Conservation (phyloP, 108 stramenopile genomes). For the Fragilaria crotonensis region DNA sequence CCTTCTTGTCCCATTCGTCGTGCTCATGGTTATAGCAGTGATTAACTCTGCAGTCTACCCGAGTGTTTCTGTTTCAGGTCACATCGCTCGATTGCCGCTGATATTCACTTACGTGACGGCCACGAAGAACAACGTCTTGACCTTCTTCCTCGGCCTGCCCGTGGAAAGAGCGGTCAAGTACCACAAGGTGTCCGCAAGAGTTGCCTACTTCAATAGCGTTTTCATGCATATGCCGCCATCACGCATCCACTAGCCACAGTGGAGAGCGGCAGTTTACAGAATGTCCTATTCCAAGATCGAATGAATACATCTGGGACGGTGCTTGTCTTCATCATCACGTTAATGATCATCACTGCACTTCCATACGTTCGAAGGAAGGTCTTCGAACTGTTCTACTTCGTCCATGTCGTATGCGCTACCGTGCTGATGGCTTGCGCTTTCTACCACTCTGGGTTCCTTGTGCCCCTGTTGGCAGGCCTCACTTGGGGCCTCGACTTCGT, state of each 20-base stretch:
- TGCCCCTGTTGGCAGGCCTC: constrained; percentile 9
- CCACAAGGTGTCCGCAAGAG: constrained; percentile 34
- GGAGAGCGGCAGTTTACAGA: neutral
- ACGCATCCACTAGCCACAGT: neutral
- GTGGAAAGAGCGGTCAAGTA: constrained; percentile 42
- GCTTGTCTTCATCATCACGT: constrained; percentile 11
- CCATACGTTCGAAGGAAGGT: constrained; percentile 12
- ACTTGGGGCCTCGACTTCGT: constrained; percentile 26
- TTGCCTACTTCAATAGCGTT: constrained; percentile 13
- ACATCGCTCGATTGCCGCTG: constrained; percentile 11
- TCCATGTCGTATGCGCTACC: constrained; percentile 23
- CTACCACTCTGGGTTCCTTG: constrained; percentile 19
- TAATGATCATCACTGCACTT: constrained; percentile 19
- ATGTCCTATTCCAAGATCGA: constrained; percentile 3
- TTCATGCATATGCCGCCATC: constrained; percentile 30
- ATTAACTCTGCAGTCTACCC: constrained; percentile 7
- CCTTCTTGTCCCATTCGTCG: constrained; percentile 8
- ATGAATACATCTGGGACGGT: constrained; percentile 26
- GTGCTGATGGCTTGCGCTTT: constrained; percentile 14
- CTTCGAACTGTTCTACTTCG: constrained; percentile 30
- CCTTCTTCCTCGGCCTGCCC: constrained; percentile 41
- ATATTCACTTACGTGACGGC: constrained; percentile 20
- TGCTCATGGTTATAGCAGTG: neutral
- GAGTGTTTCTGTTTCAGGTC: constrained; percentile 12
- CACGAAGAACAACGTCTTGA: constrained; percentile 29